These are phyloP conservation scores for Tylopilus orsonianus DNA, from an alignment of 1,284 basidiomycete species.

Conservation along the genomic window DNA sequence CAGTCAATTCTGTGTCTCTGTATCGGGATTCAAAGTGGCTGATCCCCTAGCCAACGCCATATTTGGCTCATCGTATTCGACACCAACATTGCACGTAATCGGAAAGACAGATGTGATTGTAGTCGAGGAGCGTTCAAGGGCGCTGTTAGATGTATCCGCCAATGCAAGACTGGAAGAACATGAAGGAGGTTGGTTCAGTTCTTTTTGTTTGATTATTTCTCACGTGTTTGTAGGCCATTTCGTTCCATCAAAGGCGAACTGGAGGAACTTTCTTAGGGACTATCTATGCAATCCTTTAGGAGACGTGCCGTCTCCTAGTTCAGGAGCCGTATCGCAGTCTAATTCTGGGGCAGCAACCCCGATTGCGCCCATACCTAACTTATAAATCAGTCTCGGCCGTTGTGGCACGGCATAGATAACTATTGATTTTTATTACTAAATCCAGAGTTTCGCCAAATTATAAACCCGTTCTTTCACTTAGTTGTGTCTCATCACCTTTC, in stretches of 20 bases:
- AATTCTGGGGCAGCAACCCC: slow-evolving; percentile 28
- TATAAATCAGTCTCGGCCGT: slow-evolving; percentile 2
- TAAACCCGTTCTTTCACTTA: background rate
- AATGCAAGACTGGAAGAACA: slow-evolving; percentile 70
- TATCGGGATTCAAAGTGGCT: slow-evolving; percentile 64
- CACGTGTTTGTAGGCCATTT: slow-evolving; percentile 61
- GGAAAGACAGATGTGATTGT: slow-evolving; percentile 84
- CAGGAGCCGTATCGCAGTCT: slow-evolving; percentile 12
- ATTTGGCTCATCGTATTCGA: slow-evolving; percentile 56
- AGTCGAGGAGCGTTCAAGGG: slow-evolving; percentile 54
- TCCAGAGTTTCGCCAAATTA: background rate
- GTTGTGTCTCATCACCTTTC: background rate
- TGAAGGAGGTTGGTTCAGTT: slow-evolving; percentile 59
- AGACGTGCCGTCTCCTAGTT: slow-evolving; percentile 24
- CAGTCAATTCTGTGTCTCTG: slow-evolving; percentile 69
- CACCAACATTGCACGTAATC: slow-evolving; percentile 80
- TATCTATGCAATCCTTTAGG: slow-evolving; percentile 43
- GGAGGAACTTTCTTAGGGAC: slow-evolving; percentile 68
- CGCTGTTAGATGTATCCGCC: slow-evolving; percentile 57
- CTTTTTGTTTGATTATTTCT: background rate
- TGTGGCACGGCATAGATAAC: slow-evolving; percentile 7
- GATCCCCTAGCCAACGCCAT: slow-evolving; percentile 54
- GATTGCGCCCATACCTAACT: slow-evolving; percentile 2
- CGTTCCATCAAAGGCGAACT: slow-evolving; percentile 70
- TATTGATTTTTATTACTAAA: slow-evolving; percentile 1